phyloP scores from a whole-genome alignment of 116 monocot species.

The Cymodocea nodosa region DNA sequence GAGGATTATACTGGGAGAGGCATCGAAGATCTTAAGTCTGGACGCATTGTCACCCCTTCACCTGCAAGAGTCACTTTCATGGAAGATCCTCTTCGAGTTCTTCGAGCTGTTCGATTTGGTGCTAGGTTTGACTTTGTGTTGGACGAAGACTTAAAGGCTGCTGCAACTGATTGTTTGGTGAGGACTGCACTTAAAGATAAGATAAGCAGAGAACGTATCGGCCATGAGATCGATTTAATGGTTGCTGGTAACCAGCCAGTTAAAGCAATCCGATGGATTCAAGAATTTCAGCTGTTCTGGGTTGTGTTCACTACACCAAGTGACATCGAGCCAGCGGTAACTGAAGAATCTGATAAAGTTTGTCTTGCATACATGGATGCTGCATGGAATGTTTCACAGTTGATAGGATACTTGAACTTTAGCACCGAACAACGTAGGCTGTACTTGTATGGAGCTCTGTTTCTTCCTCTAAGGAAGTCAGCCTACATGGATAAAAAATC shows the following conservation, averaged over 20 bases:
- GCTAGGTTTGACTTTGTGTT: slow-evolving; percentile 83
- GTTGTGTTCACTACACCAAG: slow-evolving; percentile 70
- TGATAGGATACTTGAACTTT: slow-evolving; percentile 31
- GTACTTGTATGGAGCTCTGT: slow-evolving; percentile 63
- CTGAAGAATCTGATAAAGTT: slow-evolving; percentile 30
- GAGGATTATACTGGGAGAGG: slow-evolving; percentile 97
- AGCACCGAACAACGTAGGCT: slow-evolving; percentile 57
- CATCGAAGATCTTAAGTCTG: slow-evolving; percentile 64
- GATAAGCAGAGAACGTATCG: slow-evolving; percentile 96
- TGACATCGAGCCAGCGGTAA: slow-evolving; percentile 29
- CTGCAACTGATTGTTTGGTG: slow-evolving; percentile 81
- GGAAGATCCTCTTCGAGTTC: slow-evolving; percentile 97
- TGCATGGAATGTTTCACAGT: slow-evolving; percentile 59
- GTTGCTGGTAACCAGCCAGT: slow-evolving; percentile 65
- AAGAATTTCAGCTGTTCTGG: slow-evolving; percentile 66
- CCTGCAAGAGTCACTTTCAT: slow-evolving; percentile 82
- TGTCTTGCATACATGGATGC: slow-evolving; percentile 57
- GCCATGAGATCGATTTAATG: slow-evolving; percentile 96
- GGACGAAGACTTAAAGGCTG: slow-evolving; percentile 60
- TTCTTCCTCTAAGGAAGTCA: slow-evolving; percentile 55
- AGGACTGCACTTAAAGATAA: slow-evolving; percentile 61
- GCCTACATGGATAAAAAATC: slow-evolving; percentile 53
- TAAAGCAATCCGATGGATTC: slow-evolving; percentile 61
- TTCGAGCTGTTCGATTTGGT: slow-evolving; percentile 97
- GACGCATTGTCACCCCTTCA: slow-evolving; percentile 78